These are phyloP conservation scores for Verticillium nonalfalfae DNA, from an alignment of 2,329 filamentous ascomycete genomes.

Conservation along the genomic window DNA sequence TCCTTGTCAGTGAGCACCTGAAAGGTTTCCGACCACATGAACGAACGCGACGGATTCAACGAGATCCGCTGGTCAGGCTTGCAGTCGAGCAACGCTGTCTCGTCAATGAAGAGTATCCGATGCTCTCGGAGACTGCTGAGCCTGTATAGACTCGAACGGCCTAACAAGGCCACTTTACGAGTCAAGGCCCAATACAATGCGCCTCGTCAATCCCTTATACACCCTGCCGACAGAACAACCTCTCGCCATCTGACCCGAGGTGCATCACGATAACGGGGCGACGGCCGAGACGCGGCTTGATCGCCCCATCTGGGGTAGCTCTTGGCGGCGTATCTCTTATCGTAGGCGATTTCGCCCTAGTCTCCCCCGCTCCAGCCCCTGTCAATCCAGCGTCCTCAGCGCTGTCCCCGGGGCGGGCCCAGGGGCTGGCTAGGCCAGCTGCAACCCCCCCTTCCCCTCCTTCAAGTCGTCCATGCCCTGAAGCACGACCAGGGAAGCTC, in stretches of 20 bases:
- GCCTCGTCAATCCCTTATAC: neutral
- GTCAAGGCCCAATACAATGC: neutral
- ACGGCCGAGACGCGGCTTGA: neutral
- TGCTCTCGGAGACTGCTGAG: too few species aligned
- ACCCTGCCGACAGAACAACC: neutral
- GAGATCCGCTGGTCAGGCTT: too few species aligned
- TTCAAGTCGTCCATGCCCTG: neutral
- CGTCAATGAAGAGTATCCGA: too few species aligned
- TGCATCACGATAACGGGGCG: neutral
- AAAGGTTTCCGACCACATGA: too few species aligned
- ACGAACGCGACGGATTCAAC: too few species aligned
- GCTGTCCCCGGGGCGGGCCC: neutral
- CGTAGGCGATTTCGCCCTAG: neutral
- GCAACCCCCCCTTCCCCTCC: neutral
- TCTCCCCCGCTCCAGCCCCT: neutral
- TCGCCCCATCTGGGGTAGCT: neutral
- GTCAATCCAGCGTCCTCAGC: neutral
- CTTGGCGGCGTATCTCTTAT: neutral
- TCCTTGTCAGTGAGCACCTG: too few species aligned
- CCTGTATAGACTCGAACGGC: too few species aligned
- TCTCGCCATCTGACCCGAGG: neutral
- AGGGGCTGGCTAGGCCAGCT: neutral
- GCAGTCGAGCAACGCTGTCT: too few species aligned
- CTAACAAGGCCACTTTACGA: neutral
- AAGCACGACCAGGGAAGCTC: too few species aligned